phyloP scores from a whole-genome alignment of 139 green algal species.

The Ostreobium quekettii region DNA sequence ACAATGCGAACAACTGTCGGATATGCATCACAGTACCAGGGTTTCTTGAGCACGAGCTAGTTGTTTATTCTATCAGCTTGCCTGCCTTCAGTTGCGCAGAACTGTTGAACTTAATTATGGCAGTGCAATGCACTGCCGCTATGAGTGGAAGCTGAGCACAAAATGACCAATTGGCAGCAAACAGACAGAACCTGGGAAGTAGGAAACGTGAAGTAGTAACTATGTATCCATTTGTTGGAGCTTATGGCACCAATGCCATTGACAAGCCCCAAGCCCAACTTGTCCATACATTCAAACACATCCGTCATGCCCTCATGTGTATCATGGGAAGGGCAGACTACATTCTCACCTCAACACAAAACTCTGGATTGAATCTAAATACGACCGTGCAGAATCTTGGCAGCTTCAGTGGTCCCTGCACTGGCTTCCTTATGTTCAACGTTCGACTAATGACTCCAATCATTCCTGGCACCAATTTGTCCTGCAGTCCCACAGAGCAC shows the following conservation, averaged over 20 bases:
- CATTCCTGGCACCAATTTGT: slow-evolving; percentile 4
- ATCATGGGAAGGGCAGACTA: neutral
- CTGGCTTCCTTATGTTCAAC: slow-evolving; percentile 14
- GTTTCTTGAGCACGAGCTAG: too few relatives aligned
- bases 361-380: slow-evolving; percentile 3
- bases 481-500: too few relatives aligned
- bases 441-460: slow-evolving; percentile 1
- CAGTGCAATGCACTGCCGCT: too few relatives aligned
- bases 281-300: neutral
- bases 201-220: neutral
- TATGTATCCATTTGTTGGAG: neutral
- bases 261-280: neutral
- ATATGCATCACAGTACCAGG: too few relatives aligned
- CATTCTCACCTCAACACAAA: slow-evolving; percentile 13
- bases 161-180: neutral
- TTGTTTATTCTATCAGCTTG: too few relatives aligned
- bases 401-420: slow-evolving; percentile 1
- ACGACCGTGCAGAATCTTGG: neutral
- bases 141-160: neutral
- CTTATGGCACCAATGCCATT: neutral
- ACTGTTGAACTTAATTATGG: too few relatives aligned
- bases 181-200: neutral
- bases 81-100: too few relatives aligned
- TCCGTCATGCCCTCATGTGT: neutral
- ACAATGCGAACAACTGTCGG: too few relatives aligned